Evolutionary conservation across 768 basidiomycete genomes (phyloP), one percentile per base, ranked within the genome.

Genomic region (Suillus luteus): DNA sequence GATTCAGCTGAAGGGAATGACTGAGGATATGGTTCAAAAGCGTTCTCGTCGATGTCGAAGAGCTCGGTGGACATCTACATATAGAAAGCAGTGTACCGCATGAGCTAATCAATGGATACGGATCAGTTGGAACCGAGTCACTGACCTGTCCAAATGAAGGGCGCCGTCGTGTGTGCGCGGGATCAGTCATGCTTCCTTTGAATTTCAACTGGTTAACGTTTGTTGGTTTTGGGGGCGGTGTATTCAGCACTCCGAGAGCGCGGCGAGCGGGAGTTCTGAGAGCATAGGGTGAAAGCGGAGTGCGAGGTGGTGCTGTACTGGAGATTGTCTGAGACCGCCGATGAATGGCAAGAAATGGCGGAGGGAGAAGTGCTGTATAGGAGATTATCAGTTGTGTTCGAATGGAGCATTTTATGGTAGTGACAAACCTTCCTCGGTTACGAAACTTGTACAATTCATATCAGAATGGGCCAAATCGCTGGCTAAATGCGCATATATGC

Each of bases 21-120:
- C 75, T 78, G 75, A 37, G 78, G 76, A 49, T 82, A 82, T 3
- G 79, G 77, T 62, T 86, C 86, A 68, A 84, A 83, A 63, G 86
- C 85, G 69, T 87, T 86, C 73, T 91, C 90, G 68, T 90, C 86
- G 65, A 92, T 91, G 70, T 91, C 87, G 71, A 89, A 91, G 62
- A 91, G 77, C 43, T 90, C 84, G 67, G 69, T 80, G 77, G 70
- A 82, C 77, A 68, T 81, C 82, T 71, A 75, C 75, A 63, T 66
- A 66, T 66, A 55, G 65, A 41, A 62, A 24, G 48, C 55, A 62
- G 41, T 41, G 22, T 33, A 55, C 51, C 68, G 66, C 67, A 70
- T 68, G 64, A 73, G 48, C 55, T 65, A 64, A 62, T 69, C 66
- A 61, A 61, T 11, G 40, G 57, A 12, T 60, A 64, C 62, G 55